These are phyloP conservation scores for Fusarium setosum DNA, from an alignment of 2,329 filamentous ascomycete species.

Conservation along the genomic window DNA sequence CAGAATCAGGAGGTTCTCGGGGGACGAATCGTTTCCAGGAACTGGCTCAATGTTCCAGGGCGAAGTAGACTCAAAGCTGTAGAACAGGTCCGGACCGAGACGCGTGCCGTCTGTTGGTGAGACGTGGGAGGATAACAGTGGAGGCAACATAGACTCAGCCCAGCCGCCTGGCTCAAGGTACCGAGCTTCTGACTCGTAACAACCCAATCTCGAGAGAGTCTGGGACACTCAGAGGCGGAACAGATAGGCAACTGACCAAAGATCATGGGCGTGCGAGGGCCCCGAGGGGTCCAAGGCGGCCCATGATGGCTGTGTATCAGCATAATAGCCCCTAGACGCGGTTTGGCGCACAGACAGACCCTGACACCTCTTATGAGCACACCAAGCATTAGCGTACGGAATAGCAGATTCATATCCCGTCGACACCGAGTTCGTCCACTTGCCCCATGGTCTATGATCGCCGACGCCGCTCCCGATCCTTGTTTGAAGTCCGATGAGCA, in stretches of 20 bases:
- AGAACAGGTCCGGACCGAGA: conserved; percentile 15
- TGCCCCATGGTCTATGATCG: background rate
- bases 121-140: background rate
- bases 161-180: conserved; percentile 6
- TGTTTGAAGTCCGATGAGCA: background rate
- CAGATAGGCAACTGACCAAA: conserved; percentile 1
- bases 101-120: conserved; percentile 9
- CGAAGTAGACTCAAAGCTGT: conserved; percentile 47
- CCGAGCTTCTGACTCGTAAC: background rate
- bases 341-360: conserved; percentile 24
- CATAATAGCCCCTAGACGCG: conserved; percentile 22
- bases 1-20: conserved; percentile 58
- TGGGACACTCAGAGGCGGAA: background rate
- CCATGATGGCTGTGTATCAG: conserved; percentile 14
- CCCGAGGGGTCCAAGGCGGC: conserved; percentile 3
- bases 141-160: background rate
- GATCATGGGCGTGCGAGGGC: background rate
- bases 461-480: background rate
- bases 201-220: background rate
- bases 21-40: conserved; percentile 66
- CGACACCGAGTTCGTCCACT: background rate
- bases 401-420: background rate
- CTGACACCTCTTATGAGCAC: background rate
- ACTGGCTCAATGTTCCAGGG: conserved; percentile 50
- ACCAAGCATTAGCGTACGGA: background rate